These are phyloP conservation scores for Trichoderma cornu-damae DNA, from an alignment of 2,329 filamentous ascomycete genomes.

Conservation along the genomic window DNA sequence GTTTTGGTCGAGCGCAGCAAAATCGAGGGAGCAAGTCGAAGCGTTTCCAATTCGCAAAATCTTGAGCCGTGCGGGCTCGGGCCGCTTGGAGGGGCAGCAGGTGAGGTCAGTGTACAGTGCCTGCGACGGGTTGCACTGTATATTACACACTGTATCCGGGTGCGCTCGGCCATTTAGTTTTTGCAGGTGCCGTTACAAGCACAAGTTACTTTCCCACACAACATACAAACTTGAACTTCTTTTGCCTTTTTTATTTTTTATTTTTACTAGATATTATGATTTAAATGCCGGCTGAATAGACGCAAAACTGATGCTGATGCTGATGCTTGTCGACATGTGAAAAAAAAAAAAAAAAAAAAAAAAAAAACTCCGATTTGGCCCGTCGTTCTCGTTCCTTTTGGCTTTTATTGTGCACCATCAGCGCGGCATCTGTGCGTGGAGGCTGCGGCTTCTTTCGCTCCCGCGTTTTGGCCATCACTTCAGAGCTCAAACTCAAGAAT, in stretches of 20 bases:
- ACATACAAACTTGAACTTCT: neutral
- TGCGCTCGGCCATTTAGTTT: neutral
- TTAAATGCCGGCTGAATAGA: too few relatives aligned
- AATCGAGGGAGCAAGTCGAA: neutral
- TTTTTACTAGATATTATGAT: too few relatives aligned
- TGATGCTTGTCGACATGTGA: too few relatives aligned
- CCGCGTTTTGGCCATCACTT: neutral
- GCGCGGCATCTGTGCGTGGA: neutral
- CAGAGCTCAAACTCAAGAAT: too few relatives aligned
- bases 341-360: too few relatives aligned
- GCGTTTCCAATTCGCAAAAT: constrained; percentile 17
- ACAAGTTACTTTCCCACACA: neutral
- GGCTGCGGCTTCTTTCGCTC: neutral
- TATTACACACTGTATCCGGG: neutral
- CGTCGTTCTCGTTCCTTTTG: neutral
- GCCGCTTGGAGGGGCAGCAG: constrained; percentile 19
- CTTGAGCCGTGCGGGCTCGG: constrained; percentile 13
- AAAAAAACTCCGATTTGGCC: too few relatives aligned
- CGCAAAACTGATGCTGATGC: too few relatives aligned
- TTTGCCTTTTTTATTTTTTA: too few relatives aligned
- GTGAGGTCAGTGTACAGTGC: constrained; percentile 15
- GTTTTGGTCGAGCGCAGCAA: neutral
- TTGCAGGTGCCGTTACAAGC: neutral
- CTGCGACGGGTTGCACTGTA: neutral
- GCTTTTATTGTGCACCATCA: neutral